phyloP scores from a whole-genome alignment of 352 stramenopile species.

The Phytopythium litorale region DNA sequence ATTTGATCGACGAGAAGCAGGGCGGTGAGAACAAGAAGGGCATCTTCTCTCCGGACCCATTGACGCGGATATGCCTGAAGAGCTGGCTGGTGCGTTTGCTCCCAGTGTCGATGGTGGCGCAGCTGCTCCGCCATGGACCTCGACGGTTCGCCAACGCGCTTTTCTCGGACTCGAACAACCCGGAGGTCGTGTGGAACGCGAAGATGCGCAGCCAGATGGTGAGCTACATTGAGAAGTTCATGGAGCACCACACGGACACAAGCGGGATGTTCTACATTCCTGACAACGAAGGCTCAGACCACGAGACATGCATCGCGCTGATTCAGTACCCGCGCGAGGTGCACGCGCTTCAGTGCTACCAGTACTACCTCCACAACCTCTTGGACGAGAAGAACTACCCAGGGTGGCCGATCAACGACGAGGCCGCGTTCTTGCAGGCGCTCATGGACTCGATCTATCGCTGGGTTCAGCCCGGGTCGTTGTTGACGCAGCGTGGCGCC shows the following conservation, averaged over 20 bases:
- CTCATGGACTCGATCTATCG: conserved; percentile 74
- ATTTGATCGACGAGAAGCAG: conserved; percentile 71
- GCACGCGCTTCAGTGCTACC: conserved; percentile 81
- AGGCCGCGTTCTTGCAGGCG: conserved; percentile 63
- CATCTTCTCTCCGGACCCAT: conserved; percentile 70
- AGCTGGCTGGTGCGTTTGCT: conserved; percentile 82
- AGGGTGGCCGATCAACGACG: conserved; percentile 88
- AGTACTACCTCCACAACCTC: conserved; percentile 87
- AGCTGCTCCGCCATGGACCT: conserved; percentile 75
- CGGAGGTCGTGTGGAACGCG: conserved; percentile 84
- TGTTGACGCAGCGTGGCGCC: conserved; percentile 37
- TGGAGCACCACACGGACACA: conserved; percentile 63
- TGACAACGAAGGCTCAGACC: conserved; percentile 57
- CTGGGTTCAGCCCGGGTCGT: conserved; percentile 65
- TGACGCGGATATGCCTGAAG: conserved; percentile 80
- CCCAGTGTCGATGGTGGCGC: conserved; percentile 83
- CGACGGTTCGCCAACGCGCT: conserved; percentile 69
- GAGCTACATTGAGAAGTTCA: conserved; percentile 84
- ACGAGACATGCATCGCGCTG: conserved; percentile 71
- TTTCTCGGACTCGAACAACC: conserved; percentile 83
- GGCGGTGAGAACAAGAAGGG: conserved; percentile 78
- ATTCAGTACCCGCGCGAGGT: conserved; percentile 85
- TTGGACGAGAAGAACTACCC: conserved; percentile 82
- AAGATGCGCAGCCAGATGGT: conserved; percentile 87
- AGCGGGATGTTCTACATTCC: conserved; percentile 75